A percentile compares a stretch with the other conserved stretches of the same genome.
Evolutionary conservation across 1,139 yeast genomes (phyloP).

Genomic region (Lodderomyces margitis): DNA sequence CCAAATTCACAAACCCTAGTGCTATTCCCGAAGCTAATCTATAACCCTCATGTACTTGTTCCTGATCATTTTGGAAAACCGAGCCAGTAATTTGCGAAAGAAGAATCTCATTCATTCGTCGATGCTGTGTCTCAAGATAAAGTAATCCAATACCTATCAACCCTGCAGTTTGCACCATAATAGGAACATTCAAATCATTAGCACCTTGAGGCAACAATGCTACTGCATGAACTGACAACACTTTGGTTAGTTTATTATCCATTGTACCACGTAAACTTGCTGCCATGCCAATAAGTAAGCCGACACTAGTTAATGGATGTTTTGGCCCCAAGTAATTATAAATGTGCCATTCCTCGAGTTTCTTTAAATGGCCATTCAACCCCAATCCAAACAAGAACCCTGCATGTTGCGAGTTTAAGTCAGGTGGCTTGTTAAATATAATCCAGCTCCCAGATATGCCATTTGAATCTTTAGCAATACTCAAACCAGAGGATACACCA

Average conservation of each 20-base stretch:
- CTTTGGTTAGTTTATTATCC: slow-evolving; percentile 87
- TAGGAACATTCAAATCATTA: slow-evolving; percentile 80
- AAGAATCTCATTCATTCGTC: slow-evolving; percentile 83
- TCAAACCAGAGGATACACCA: slow-evolving; percentile 86
- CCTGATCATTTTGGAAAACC: slow-evolving; percentile 55
- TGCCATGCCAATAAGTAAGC: slow-evolving; percentile 86
- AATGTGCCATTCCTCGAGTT: slow-evolving; percentile 94
- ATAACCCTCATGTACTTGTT: slow-evolving; percentile 74
- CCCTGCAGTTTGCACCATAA: slow-evolving; percentile 89
- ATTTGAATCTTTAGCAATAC: slow-evolving; percentile 64
- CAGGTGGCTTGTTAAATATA: slow-evolving; percentile 76
- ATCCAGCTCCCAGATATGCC: slow-evolving; percentile 93
- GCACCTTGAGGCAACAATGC: slow-evolving; percentile 92
- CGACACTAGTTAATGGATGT: slow-evolving; percentile 81
- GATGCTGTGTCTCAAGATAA: slow-evolving; percentile 74
- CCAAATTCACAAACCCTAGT: slow-evolving; percentile 82
- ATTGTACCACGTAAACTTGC: slow-evolving; percentile 82
- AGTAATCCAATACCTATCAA: slow-evolving; percentile 85
- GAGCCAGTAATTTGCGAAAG: slow-evolving; percentile 63
- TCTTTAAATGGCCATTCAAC: slow-evolving; percentile 80
- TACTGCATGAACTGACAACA: slow-evolving; percentile 87
- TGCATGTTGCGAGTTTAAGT: slow-evolving; percentile 79
- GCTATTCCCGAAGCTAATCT: slow-evolving; percentile 87
- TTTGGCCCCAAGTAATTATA: slow-evolving; percentile 92
- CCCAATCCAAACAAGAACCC: slow-evolving; percentile 95